phyloP scores from a whole-genome alignment of 495 filamentous ascomycete genomes.

The Hypoxylon fuscum region DNA sequence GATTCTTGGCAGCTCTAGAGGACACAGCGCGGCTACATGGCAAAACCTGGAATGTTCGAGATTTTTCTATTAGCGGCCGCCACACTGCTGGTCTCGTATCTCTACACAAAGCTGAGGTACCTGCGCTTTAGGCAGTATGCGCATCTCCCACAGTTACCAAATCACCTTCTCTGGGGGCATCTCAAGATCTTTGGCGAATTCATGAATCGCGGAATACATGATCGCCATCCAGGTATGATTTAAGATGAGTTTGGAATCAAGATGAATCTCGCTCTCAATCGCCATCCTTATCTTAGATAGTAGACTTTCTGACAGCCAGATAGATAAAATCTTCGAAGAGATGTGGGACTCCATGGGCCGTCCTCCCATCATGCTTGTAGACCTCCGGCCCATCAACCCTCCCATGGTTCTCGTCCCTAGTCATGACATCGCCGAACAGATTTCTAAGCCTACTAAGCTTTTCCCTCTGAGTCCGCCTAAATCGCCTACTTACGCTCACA shows the following conservation, averaged over 20 bases:
- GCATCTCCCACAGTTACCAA: slow-evolving; percentile 42
- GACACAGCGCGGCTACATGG: neutral
- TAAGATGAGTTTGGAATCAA: neutral
- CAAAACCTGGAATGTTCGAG: slow-evolving; percentile 7
- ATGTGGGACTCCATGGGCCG: slow-evolving; percentile 9
- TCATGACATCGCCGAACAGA: slow-evolving; percentile 55
- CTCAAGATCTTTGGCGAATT: slow-evolving; percentile 40
- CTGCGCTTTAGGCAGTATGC: slow-evolving; percentile 38
- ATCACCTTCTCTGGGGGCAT: slow-evolving; percentile 49
- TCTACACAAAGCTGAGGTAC: slow-evolving; percentile 17
- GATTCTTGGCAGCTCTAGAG: too few species aligned
- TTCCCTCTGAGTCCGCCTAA: slow-evolving; percentile 55
- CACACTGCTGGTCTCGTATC: slow-evolving; percentile 18
- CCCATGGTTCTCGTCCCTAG: slow-evolving; percentile 50
- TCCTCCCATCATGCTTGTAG: slow-evolving; percentile 26
- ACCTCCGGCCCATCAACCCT: slow-evolving; percentile 44
- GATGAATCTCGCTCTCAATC: neutral
- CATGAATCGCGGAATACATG: slow-evolving; percentile 18
- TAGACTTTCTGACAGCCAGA: neutral
- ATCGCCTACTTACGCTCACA: slow-evolving; percentile 44
- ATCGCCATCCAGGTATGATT: slow-evolving; percentile 40
- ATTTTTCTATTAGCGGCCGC: slow-evolving; percentile 5
- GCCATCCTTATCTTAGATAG: neutral
- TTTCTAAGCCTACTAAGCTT: slow-evolving; percentile 46
- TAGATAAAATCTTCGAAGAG: slow-evolving; percentile 19